Evolutionary conservation across 352 stramenopile genomes (phyloP).

Genomic region (Elongisporangium undulatum): DNA sequence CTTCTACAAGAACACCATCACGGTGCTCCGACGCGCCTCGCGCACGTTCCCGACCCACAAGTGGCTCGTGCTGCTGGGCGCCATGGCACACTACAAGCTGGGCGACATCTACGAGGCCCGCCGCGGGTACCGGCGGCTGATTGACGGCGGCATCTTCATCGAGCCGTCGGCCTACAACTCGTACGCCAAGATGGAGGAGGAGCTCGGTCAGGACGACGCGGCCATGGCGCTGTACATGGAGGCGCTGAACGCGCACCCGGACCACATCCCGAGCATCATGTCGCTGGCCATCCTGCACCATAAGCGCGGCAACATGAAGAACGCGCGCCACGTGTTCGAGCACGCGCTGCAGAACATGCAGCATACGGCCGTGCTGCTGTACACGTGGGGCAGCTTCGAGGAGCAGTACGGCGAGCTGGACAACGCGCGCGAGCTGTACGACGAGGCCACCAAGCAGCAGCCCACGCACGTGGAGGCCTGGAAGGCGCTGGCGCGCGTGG

Average conservation of each 20-base stretch:
- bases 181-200: conserved; percentile 82
- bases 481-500: conserved; percentile 60
- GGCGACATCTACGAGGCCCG: conserved; percentile 73
- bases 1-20: conserved; percentile 69
- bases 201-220: conserved; percentile 65
- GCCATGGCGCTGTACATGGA: conserved; percentile 62
- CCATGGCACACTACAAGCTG: conserved; percentile 77
- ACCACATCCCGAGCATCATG: conserved; percentile 79
- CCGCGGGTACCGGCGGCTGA: conserved; percentile 61
- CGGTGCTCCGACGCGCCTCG: conserved; percentile 60
- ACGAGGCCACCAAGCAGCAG: conserved; percentile 66
- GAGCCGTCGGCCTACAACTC: conserved; percentile 78
- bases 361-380: conserved; percentile 49
- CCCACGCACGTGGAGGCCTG: conserved; percentile 63
- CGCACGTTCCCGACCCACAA: conserved; percentile 73
- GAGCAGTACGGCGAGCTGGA: conserved; percentile 63
- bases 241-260: conserved; percentile 48
- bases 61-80: conserved; percentile 73
- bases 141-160: conserved; percentile 66
- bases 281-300: conserved; percentile 64
- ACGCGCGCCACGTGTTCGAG: conserved; percentile 64
- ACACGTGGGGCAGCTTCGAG: conserved; percentile 74
- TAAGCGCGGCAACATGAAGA: conserved; percentile 35
- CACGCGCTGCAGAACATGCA: conserved; percentile 50
- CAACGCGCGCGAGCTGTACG: conserved; percentile 68